Evolutionary conservation across 2,329 filamentous ascomycete species (phyloP), one percentile per base, ranked within the genome.

Genomic region (Cladobotryum mycophilum): DNA sequence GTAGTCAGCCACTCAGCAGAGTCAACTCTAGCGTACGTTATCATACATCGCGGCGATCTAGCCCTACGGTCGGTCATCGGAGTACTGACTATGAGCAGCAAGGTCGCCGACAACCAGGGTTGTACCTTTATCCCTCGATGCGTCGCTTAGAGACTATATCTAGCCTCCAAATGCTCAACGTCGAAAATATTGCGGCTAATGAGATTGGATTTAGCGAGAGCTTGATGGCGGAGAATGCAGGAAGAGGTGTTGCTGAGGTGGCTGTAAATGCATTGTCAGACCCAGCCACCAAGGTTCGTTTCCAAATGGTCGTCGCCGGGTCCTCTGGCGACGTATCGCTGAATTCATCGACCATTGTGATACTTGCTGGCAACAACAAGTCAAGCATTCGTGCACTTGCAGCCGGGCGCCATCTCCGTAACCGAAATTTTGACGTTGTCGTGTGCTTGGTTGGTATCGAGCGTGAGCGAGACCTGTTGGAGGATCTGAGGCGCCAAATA

Each of bases 281-380:
- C 56, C 81, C 75, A 52, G 83, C 76, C 45, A 80, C 77, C 63
- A 81, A 72, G 67, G 76, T 77, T 43, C 80, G 72, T 11, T 71
- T 69, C 45, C 65, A 66, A 52, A 67, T 76, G 17, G 73, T 71
- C 43, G 76, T 64, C 45, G 73, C 64, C 8, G 63, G 61, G 41
- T 58, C 61, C 1, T 62, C 63, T 7, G 58, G 61, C 17, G 64
- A 66, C 15, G 57, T 61, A 8, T 60, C 58, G 35, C 51, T 63
- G 38, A 64, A 53, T 53, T 66, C 60, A 41, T 66, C 68, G 4
- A 74, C 76, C 0, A 71, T 82, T 33, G 82, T 95, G 18, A 81
- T 97, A 6, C 76, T 97, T n/a, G 91, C 89, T 0, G 92, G 93
- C n/a, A 97, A 96, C 67, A 92, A 96, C 67, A 89, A 89, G 58